phyloP scores from a whole-genome alignment of 192 early-diverging fungal species.

The Backusella morwellensis region DNA sequence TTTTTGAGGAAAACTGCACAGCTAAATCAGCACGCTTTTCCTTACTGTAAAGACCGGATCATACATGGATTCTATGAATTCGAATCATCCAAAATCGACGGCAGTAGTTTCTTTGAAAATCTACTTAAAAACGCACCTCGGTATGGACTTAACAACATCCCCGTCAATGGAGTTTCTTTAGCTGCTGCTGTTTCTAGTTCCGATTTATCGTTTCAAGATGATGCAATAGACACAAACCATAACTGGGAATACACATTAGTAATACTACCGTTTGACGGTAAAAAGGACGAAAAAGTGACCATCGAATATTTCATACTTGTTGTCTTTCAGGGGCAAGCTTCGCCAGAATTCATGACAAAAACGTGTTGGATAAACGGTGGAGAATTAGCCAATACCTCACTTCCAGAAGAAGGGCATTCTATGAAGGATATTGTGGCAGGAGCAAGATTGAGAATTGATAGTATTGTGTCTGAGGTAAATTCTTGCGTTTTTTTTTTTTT shows the following conservation, averaged over 20 bases:
- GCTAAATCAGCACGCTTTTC: slow-evolving; percentile 39
- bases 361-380: background rate
- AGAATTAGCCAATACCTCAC: background rate
- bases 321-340: slow-evolving; percentile 2
- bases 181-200: slow-evolving; percentile 17
- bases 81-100: slow-evolving; percentile 7
- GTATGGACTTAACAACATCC: slow-evolving; percentile 12
- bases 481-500: background rate
- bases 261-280: background rate
- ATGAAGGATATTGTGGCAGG: slow-evolving; percentile 5
- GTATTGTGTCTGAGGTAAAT: slow-evolving; percentile 15
- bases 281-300: slow-evolving; percentile 1
- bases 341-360: background rate
- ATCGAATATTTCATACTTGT: slow-evolving; percentile 20
- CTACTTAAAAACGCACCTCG: slow-evolving; percentile 17
- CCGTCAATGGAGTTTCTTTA: background rate
- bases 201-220: background rate
- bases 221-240: background rate
- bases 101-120: slow-evolving; percentile 6
- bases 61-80: slow-evolving; percentile 41
- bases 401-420: slow-evolving; percentile 9
- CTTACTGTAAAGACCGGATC: slow-evolving; percentile 48
- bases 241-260: slow-evolving; percentile 17
- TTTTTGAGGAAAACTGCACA: slow-evolving; percentile 41
- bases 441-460: slow-evolving; percentile 18